Evolutionary conservation across 352 stramenopile genomes (phyloP), one percentile per base, ranked within the genome.

Genomic region (Pilasporangium apinafurcum): DNA sequence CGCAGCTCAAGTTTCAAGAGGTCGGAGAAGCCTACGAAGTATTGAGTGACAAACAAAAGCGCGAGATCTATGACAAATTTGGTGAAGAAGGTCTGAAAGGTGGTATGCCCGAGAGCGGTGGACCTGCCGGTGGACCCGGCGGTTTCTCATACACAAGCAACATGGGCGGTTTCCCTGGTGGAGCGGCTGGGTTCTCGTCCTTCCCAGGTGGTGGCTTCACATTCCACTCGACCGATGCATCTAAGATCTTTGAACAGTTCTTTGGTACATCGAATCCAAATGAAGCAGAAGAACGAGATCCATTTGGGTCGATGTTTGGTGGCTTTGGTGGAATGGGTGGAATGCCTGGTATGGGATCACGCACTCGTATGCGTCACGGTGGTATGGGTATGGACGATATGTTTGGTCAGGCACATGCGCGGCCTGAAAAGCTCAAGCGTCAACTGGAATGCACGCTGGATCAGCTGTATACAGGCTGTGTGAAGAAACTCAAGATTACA

Each of bases 401-500:
- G 30, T 89, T 89, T 41, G 59, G 59, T n/a, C 6, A 48, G 46
- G 25, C 49, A 48, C 14, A 22, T 28, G 18, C 17, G 8, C 41
- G 43, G 17, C 66, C 78, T 0, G 68, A 91, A 39, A 53, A 83
- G 28, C 61, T 90, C 16, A 78, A 82, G 62, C 69, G 66, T 1
- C 57, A 98, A 53, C 65, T 97, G 16, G 97, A 98, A 24, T 92
- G 97, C 33, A 76, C 92, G 7, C 77, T 98, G 32, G 82, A 94
- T n/a, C 79, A 92, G 42, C 55, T 92, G 5, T 94, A 87, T 65
- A 71, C 69, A 0, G 79, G 82, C 24, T 65, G 74, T 69, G 56
- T 95, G 58, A 86, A 91, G 74, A 79, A 96, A 68, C 53, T 99
- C 72, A 97, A 98, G 46, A 96, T 96, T 39, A 96, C 95, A 7